These are phyloP conservation scores for cucumber (Cucumis sativus) DNA, from an alignment of 306 rosid genomes.

Conservation along the genomic window DNA sequence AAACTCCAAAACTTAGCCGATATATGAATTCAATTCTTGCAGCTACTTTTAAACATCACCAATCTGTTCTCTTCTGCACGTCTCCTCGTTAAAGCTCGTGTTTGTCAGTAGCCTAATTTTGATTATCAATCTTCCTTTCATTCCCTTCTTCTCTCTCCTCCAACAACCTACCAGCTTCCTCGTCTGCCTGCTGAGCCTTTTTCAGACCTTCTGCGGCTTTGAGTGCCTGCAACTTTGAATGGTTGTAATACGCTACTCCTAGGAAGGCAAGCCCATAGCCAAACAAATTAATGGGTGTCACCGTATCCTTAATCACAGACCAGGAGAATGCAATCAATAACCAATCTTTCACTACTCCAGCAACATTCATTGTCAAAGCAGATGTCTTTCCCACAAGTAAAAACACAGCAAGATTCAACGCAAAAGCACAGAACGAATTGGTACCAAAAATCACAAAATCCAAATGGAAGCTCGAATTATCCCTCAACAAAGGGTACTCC, in stretches of 20 bases:
- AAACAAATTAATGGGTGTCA: constrained; percentile 66
- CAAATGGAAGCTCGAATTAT: constrained; percentile 55
- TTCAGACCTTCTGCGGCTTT: constrained; percentile 87
- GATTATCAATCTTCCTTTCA: constrained; percentile 53
- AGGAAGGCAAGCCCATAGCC: constrained; percentile 79
- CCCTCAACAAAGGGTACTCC: constrained; percentile 72
- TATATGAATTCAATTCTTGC: neutral
- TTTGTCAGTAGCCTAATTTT: constrained; percentile 32
- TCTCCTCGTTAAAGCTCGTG: constrained; percentile 14
- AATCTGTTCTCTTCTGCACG: neutral
- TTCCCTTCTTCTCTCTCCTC: constrained; percentile 55
- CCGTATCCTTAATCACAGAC: constrained; percentile 92
- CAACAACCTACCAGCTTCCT: constrained; percentile 84
- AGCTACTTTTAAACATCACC: neutral
- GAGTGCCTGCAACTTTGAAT: constrained; percentile 79
- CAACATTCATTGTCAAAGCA: constrained; percentile 95
- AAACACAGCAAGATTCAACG: constrained; percentile 78
- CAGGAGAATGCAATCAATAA: constrained; percentile 88
- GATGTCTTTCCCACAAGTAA: constrained; percentile 92
- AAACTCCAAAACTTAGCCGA: constrained; percentile 2
- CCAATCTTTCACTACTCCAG: constrained; percentile 98
- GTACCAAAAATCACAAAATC: constrained; percentile 63
- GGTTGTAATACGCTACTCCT: constrained; percentile 87
- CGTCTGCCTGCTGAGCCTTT: constrained; percentile 67
- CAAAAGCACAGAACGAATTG: constrained; percentile 73